Base-by-base conservation (phyloP, 768 basidiomycete species). In the Aureoboletus auriporus region DNA sequence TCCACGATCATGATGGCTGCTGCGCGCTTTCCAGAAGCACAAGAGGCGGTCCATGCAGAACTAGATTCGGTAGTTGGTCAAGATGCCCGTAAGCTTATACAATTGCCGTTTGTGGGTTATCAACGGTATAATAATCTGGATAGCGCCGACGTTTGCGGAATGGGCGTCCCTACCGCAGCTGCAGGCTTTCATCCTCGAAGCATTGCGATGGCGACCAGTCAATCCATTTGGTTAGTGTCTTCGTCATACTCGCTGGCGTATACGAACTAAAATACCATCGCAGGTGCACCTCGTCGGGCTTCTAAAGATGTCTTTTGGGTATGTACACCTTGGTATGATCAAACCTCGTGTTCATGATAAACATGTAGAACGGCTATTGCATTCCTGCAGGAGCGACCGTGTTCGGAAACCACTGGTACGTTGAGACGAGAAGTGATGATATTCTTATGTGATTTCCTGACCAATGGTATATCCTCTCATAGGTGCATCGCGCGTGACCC, bases 101-200 rank as follows among this genome's bases (percentile, higher is more conserved):
- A 11, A 12, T 39, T 3, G 8, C 36, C 6, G 4, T 14, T 34
- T 29, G 4, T 20, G 9, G 7, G 13, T 23, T 31, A 37, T 30
- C 12, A n/a, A 2, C n/a, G 38, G 9, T n/a, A 26, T 11, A 12
- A 11, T 12, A 16, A 33, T 33, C 5, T 33, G n/a, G 31, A 34
- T 16, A 74, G 73, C 66, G 6, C 74, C 75, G 0, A 65, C 64
- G 1, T 73, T 73, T 16, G 65, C 57, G 2, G 72, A 74, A 34
- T 53, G 55, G 53, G 33, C 60, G 0, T 42, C 51, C 4, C 63
- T 75, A 9, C 58, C 67, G 1, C 67, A 71, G 28, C 56, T 73
- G 1, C 61, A 63, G 7, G 73, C 74, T 0, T 74, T 71, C 48
- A 57, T 71, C 11, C 54, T 67, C 11, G 75, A 76, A 51, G 52